Evolutionary conservation across 2,329 filamentous ascomycete genomes (phyloP), one percentile per base, ranked within the genome.

Genomic region (Dissoconium aciculare): DNA sequence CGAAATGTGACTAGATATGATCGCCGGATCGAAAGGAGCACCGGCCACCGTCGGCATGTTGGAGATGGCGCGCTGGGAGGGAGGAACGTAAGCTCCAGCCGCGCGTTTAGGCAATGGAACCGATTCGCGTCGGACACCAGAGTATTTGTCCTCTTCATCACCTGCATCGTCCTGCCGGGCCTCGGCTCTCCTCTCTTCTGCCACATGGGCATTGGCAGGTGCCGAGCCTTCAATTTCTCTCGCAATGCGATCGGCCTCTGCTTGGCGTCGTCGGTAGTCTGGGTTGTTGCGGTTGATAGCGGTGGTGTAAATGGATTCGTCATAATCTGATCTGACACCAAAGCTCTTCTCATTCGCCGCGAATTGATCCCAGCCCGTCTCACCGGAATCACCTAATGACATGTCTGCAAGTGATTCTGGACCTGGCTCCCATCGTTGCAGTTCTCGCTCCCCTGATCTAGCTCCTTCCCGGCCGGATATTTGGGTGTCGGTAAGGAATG

Each of bases 111-210:
- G 53, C 17, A 91, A 63, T n/a, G 78, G 68, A 4, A 77, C 70
- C 12, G 39, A 26, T 13, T 63, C 60, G 41, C 87, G 75, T 39
- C 77, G 77, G 33, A 98, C 89, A 51, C 87, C 87, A 50, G 85
- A 94, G 59, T 95, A 95, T 74, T 89, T 94, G 51, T 91, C 85
- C 59, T 98, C 89, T 57, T 98, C 89, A 41, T 93, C 82, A 10
- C 72, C 76, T 35, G 69, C 74, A 30, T 74, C 73, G 31, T 78
- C 69, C 23, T 71, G 67, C 6, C 66, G 62, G 9, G 67, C 68
- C n/a, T 71, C 63, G 31, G 83, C 69, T 49, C 85, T 76, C 14
- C 51, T 35, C 61, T 98, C 89, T 57, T 95, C 89, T 3, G 81
- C 80, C 35, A 94, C 71, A 50, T 98, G 89, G 4, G 77, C 62